These are phyloP conservation scores for Monosporascus sp. DNA, from an alignment of 2,329 filamentous ascomycete species.

Conservation along the genomic window DNA sequence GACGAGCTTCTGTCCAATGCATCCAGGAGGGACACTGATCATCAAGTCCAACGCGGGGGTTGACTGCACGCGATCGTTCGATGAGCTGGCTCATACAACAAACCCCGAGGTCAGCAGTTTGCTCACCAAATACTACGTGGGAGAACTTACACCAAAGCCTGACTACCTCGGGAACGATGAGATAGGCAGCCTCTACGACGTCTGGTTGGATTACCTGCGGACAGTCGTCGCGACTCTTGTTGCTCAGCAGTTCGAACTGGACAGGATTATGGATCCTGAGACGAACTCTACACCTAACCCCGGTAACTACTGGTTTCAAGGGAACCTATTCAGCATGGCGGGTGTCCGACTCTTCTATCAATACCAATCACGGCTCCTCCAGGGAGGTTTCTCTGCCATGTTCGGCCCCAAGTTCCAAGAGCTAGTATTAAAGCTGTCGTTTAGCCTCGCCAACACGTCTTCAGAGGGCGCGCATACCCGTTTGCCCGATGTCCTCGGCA, in stretches of 20 bases:
- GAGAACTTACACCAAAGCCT: constrained; percentile 45
- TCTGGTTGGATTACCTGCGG: constrained; percentile 45
- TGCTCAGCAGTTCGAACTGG: constrained; percentile 48
- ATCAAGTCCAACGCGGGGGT: constrained; percentile 51
- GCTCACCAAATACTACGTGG: constrained; percentile 50
- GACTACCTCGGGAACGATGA: constrained; percentile 37
- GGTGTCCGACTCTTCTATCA: constrained; percentile 47
- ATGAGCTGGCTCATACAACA: constrained; percentile 49
- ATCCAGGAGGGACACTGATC: constrained; percentile 48
- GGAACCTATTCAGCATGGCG: constrained; percentile 40
- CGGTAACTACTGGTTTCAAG: constrained; percentile 20
- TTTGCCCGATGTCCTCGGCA: constrained; percentile 41
- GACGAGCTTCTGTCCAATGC: constrained; percentile 48
- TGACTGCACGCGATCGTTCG: constrained; percentile 47
- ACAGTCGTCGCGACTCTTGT: constrained; percentile 46
- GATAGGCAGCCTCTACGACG: constrained; percentile 40
- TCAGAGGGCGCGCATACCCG: constrained; percentile 26
- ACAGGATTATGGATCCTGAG: constrained; percentile 34
- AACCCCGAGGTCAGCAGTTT: constrained; percentile 49
- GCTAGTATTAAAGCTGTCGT: constrained; percentile 47
- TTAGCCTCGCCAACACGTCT: constrained; percentile 39
- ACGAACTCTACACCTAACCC: constrained; percentile 32
- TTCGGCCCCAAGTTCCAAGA: constrained; percentile 49
- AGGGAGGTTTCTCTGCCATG: constrained; percentile 44
- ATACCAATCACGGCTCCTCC: constrained; percentile 46